phyloP scores from a whole-genome alignment of 768 basidiomycete genomes.

The Lactifluus rugatus region DNA sequence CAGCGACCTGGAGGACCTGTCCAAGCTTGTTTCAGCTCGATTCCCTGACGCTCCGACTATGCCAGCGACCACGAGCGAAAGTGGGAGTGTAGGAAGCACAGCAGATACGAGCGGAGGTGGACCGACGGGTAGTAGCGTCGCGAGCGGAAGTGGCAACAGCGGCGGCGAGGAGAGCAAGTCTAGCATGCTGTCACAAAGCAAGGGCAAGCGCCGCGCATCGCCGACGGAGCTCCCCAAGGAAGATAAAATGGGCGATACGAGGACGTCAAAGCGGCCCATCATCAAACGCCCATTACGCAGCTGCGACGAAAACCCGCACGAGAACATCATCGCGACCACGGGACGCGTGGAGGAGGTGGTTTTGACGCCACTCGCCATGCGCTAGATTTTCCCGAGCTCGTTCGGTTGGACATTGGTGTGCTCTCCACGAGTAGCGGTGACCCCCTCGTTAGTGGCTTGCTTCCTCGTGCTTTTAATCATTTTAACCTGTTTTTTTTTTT shows the following conservation, averaged over 20 bases:
- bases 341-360: not conserved
- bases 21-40: slow-evolving; percentile 19
- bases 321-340: not conserved
- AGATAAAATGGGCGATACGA: slow-evolving; percentile 45
- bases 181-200: slow-evolving; percentile 22
- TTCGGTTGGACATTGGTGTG: not conserved
- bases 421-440: not conserved
- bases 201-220: slow-evolving; percentile 60
- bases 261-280: slow-evolving; percentile 58
- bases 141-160: slow-evolving; percentile 1
- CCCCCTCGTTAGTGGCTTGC: not conserved
- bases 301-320: slow-evolving; percentile 17
- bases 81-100: not conserved
- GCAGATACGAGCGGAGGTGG: not conserved
- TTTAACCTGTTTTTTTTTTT: not conserved
- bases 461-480: not conserved
- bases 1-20: slow-evolving; percentile 14
- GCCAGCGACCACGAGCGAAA: slow-evolving; percentile 4
- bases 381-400: not conserved
- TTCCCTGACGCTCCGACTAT: not conserved
- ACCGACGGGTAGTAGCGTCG: not conserved
- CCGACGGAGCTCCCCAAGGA: slow-evolving; percentile 61
- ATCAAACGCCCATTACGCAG: slow-evolving; percentile 38
- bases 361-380: not conserved
- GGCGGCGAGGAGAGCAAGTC: slow-evolving; percentile 1